Conservation (phyloP, 352 stramenopile genomes). For the Thraustochytrium striatum region DNA sequence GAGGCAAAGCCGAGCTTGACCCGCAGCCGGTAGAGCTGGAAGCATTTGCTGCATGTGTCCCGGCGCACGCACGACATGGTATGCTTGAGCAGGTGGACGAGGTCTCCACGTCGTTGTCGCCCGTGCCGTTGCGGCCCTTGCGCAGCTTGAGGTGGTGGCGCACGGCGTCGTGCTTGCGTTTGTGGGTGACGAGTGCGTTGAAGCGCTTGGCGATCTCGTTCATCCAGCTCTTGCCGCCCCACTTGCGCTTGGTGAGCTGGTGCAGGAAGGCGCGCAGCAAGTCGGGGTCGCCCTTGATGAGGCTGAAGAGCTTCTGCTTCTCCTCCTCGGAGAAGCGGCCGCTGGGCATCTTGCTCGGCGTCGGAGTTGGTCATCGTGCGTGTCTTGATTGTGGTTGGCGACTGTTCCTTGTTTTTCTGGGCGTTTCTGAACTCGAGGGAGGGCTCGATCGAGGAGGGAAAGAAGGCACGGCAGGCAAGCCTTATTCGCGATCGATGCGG, state of each 20-base stretch:
- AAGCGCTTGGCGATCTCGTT: conserved; percentile 45
- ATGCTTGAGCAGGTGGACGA: conserved; percentile 35
- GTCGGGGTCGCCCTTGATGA: conserved; percentile 28
- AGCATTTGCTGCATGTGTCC: conserved; percentile 39
- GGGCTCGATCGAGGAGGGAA: no score
- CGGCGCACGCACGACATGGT: neutral
- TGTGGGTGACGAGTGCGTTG: conserved; percentile 9
- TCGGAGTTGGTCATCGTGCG: neutral
- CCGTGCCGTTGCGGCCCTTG: conserved; percentile 3
- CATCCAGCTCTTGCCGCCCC: conserved; percentile 23
- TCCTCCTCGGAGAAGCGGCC: conserved; percentile 37
- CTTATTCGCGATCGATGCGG: no score
- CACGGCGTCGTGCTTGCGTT: conserved; percentile 38
- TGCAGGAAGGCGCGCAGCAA: conserved; percentile 39
- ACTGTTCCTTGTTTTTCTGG: neutral
- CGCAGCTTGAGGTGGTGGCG: conserved; percentile 45
- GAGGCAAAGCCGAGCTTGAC: conserved; percentile 4
- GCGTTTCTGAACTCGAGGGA: no score
- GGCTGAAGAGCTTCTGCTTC: conserved; percentile 22
- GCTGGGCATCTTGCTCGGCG: neutral
- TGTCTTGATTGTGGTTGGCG: neutral
- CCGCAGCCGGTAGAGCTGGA: conserved; percentile 14
- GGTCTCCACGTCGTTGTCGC: neutral
- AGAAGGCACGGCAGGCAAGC: no score
- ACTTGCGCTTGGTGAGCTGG: conserved; percentile 39